These are phyloP conservation scores for Diaporthe caulivora DNA, from an alignment of 2,329 filamentous ascomycete species.

Conservation along the genomic window DNA sequence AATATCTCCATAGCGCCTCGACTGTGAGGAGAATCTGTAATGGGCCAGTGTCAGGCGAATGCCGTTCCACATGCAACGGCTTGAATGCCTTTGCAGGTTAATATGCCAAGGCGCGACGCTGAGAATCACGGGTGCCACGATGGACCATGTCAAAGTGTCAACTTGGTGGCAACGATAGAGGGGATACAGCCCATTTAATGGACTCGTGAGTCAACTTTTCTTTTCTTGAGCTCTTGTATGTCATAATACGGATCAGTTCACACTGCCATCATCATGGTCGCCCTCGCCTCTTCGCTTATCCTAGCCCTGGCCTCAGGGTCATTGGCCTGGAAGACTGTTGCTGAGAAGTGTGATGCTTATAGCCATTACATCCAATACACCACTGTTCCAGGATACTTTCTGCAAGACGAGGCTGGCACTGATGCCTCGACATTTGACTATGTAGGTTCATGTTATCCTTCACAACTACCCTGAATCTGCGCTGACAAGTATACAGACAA, in stretches of 20 bases:
- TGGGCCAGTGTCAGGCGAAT: not conserved
- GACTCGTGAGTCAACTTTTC: not conserved
- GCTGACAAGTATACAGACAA: constrained; percentile 56
- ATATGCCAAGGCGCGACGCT: constrained; percentile 7
- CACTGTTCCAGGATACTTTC: not conserved
- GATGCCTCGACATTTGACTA: constrained; percentile 69
- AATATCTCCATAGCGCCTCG: not conserved
- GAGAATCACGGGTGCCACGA: not conserved
- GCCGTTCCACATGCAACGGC: constrained; percentile 4
- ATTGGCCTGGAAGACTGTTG: constrained; percentile 26
- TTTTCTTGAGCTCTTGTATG: not conserved
- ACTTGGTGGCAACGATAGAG: not conserved
- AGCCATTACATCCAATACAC: constrained; percentile 66
- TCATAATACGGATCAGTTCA: not conserved
- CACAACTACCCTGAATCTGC: not conserved
- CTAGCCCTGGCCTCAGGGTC: constrained; percentile 20
- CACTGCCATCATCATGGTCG: not conserved
- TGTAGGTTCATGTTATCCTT: constrained; percentile 54
- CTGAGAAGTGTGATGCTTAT: constrained; percentile 4
- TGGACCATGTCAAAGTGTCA: not conserved
- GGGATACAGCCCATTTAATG: not conserved
- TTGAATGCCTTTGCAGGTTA: constrained; percentile 15
- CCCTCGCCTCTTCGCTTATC: not conserved
- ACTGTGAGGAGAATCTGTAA: not conserved
- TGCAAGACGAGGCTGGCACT: not conserved